Conservation (phyloP, 2,329 filamentous ascomycete species). For the Monilinia polystroma region DNA sequence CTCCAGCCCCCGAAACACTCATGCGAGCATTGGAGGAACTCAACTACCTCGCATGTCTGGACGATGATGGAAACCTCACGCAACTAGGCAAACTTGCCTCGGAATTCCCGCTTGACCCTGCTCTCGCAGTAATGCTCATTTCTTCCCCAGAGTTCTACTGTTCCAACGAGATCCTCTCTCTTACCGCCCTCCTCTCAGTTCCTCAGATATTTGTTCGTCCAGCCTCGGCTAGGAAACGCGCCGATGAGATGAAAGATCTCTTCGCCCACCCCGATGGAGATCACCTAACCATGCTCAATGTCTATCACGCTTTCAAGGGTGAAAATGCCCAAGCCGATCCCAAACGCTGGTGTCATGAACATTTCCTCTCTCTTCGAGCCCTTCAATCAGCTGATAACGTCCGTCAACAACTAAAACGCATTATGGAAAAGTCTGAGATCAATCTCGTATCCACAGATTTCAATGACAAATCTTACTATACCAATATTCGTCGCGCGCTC, state of each 20-base stretch:
- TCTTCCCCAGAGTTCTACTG: slow-evolving; percentile 97
- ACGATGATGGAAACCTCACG: slow-evolving; percentile 94
- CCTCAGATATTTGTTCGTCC: slow-evolving; percentile 92
- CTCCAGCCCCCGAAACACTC: slow-evolving; percentile 93
- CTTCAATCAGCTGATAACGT: slow-evolving; percentile 93
- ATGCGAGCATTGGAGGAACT: slow-evolving; percentile 97
- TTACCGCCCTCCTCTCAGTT: slow-evolving; percentile 90
- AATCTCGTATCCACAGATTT: slow-evolving; percentile 87
- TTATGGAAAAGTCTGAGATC: slow-evolving; percentile 91
- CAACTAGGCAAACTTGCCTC: slow-evolving; percentile 82
- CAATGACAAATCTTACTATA: slow-evolving; percentile 96
- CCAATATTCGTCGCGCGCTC: slow-evolving; percentile 89
- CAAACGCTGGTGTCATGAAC: slow-evolving; percentile 94
- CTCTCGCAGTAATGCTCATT: slow-evolving; percentile 96
- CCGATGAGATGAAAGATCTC: slow-evolving; percentile 94
- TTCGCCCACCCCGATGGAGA: slow-evolving; percentile 94
- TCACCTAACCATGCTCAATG: slow-evolving; percentile 93
- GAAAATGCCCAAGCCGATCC: slow-evolving; percentile 66
- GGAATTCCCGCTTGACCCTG: slow-evolving; percentile 91
- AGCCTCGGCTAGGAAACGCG: slow-evolving; percentile 78
- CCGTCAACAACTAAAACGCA: slow-evolving; percentile 83
- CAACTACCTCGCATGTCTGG: slow-evolving; percentile 93
- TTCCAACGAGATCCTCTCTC: slow-evolving; percentile 95
- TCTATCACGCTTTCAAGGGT: slow-evolving; percentile 95
- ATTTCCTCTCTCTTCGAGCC: slow-evolving; percentile 87